phyloP scores from a whole-genome alignment of 352 stramenopile species.

The Globisporangium mamillatum region DNA sequence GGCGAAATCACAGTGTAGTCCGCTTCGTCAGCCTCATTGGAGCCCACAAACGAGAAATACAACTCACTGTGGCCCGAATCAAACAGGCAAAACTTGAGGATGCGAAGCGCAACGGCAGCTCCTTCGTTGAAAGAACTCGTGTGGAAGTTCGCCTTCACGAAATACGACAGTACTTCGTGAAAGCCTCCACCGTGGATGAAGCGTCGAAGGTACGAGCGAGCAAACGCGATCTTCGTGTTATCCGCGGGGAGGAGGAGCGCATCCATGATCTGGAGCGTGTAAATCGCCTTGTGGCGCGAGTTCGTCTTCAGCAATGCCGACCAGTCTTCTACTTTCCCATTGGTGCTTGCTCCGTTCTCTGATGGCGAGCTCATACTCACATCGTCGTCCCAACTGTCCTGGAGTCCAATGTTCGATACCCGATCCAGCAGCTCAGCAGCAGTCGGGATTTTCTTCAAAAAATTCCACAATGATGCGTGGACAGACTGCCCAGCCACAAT shows the following conservation, averaged over 20 bases:
- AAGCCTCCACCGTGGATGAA: constrained; percentile 81
- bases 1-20: constrained; percentile 19
- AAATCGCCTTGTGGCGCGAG: constrained; percentile 82
- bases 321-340: constrained; percentile 47
- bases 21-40: constrained; percentile 17
- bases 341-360: constrained; percentile 4
- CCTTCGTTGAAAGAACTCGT: constrained; percentile 82
- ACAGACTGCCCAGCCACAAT: constrained; percentile 53
- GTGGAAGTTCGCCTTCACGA: constrained; percentile 68
- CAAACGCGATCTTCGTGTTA: constrained; percentile 48
- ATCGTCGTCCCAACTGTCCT: constrained; percentile 30
- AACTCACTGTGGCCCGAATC: constrained; percentile 57
- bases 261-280: constrained; percentile 88
- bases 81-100: constrained; percentile 85
- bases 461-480: constrained; percentile 72
- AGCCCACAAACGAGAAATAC: constrained; percentile 29
- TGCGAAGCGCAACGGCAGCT: constrained; percentile 73
- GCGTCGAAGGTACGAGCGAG: constrained; percentile 56
- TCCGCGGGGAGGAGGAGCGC: constrained; percentile 76
- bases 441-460: constrained; percentile 83
- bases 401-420: constrained; percentile 52
- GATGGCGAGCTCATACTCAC: constrained; percentile 38
- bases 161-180: constrained; percentile 81
- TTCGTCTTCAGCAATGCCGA: constrained; percentile 61
- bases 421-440: constrained; percentile 61